Evolutionary conservation across 352 stramenopile species (phyloP).

Genomic region (Globisporangium okanoganense): DNA sequence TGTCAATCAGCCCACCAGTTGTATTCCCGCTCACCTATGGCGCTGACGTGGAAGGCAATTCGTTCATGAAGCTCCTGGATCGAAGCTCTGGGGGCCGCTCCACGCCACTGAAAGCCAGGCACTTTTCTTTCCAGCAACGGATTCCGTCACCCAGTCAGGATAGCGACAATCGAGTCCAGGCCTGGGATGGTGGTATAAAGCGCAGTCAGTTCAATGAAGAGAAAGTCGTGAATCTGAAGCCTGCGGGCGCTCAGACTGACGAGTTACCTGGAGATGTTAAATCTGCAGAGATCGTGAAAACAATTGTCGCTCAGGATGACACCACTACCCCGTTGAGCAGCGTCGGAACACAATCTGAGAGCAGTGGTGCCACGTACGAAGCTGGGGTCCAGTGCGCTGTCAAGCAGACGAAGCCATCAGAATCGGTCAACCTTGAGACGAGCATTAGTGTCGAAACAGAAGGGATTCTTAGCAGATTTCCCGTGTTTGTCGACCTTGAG

Average conservation of each 20-base stretch:
- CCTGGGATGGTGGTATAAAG: not conserved
- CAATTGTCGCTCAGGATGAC: not conserved
- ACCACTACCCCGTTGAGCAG: not conserved
- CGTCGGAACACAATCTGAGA: not conserved
- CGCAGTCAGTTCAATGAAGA: not conserved
- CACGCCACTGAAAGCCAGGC: constrained; percentile 4
- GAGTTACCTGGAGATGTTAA: not conserved
- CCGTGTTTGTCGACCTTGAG: constrained; percentile 33
- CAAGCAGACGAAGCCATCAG: not conserved
- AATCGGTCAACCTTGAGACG: not conserved
- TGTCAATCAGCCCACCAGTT: not conserved
- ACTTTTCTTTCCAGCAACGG: constrained; percentile 12
- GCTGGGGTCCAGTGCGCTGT: constrained; percentile 5
- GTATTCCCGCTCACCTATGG: constrained; percentile 13
- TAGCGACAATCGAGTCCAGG: not conserved
- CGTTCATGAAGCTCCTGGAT: constrained; percentile 9
- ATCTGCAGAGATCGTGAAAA: not conserved
- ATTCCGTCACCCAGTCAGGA: not conserved
- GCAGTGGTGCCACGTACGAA: not conserved
- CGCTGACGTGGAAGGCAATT: not conserved
- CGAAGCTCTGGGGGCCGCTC: not conserved
- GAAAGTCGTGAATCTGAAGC: not conserved
- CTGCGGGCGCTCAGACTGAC: too few relatives aligned
- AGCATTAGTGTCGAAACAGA: not conserved
- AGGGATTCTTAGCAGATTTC: constrained; percentile 20